Evolutionary conservation across 805 yeast species (phyloP).

Genomic region (Nakazawaea molendinolei): DNA sequence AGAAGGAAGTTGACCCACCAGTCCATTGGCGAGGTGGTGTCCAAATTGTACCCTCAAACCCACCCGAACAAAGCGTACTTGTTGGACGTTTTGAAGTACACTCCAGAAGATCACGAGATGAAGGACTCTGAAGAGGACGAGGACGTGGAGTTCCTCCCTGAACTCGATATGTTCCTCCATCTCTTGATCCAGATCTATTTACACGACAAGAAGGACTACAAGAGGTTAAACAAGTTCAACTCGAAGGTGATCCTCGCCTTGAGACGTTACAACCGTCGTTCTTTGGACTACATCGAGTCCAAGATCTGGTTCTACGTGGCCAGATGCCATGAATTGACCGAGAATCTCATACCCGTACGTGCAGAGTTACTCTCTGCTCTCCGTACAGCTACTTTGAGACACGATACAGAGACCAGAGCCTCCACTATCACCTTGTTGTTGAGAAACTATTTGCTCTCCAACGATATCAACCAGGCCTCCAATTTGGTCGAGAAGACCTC

Average conservation of each 20-base stretch:
- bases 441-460: slow-evolving; percentile 69
- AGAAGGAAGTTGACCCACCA: slow-evolving; percentile 56
- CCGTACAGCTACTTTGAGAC: slow-evolving; percentile 85
- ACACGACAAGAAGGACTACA: slow-evolving; percentile 52
- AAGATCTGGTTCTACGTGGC: slow-evolving; percentile 90
- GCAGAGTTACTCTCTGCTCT: slow-evolving; percentile 65
- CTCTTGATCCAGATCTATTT: slow-evolving; percentile 72
- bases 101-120: slow-evolving; percentile 28
- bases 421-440: slow-evolving; percentile 78
- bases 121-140: slow-evolving; percentile 25
- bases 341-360: slow-evolving; percentile 51
- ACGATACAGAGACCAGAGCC: slow-evolving; percentile 88
- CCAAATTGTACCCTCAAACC: slow-evolving; percentile 45
- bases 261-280: slow-evolving; percentile 65
- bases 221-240: slow-evolving; percentile 47
- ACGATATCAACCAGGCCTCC: slow-evolving; percentile 82
- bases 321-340: slow-evolving; percentile 64
- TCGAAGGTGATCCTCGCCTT: slow-evolving; percentile 44
- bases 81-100: slow-evolving; percentile 23
- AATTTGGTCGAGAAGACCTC: slow-evolving; percentile 84
- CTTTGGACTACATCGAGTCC: slow-evolving; percentile 80
- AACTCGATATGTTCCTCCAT: slow-evolving; percentile 73
- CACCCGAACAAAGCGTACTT: slow-evolving; percentile 38
- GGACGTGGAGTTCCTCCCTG: slow-evolving; percentile 49
- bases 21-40: slow-evolving; percentile 49